Percentiles rank a stretch among this genome's conserved stretches.
Evolutionary conservation across 805 yeast species (phyloP).

Genomic region (Torulaspora delbrueckii): DNA sequence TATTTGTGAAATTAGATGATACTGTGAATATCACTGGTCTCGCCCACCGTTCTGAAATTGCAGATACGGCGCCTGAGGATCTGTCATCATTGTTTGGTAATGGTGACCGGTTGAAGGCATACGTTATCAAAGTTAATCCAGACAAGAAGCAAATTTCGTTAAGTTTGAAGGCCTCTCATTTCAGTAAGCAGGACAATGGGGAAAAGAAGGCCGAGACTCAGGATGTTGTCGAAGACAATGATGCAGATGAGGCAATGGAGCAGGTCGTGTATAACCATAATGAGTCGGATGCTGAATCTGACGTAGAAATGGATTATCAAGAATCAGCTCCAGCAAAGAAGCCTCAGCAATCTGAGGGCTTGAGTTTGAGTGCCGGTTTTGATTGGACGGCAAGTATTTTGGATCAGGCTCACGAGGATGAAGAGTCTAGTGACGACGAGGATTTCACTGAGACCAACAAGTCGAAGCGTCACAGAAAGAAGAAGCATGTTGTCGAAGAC

Average conservation of each 20-base stretch:
- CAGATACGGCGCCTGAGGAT: constrained; percentile 60
- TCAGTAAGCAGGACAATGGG: constrained; percentile 39
- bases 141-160: constrained; percentile 73
- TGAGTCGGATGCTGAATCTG: constrained; percentile 34
- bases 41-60: constrained; percentile 79
- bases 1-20: constrained; percentile 75
- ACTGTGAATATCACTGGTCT: constrained; percentile 75
- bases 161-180: constrained; percentile 94
- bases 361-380: constrained; percentile 74
- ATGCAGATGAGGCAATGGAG: constrained; percentile 28
- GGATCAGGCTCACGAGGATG: constrained; percentile 67
- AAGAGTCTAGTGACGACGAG: constrained; percentile 51
- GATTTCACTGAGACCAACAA: constrained; percentile 41
- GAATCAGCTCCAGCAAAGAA: constrained; percentile 24
- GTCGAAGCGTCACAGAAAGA: constrained; percentile 46
- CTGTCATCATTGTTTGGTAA: constrained; percentile 65
- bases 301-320: constrained; percentile 28
- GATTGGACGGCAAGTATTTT: constrained; percentile 93
- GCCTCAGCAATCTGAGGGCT: constrained; percentile 43
- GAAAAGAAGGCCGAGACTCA: constrained; percentile 18
- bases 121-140: constrained; percentile 56
- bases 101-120: constrained; percentile 89
- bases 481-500: constrained; percentile 54
- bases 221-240: constrained; percentile 22
- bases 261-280: constrained; percentile 29